Evolutionary conservation across 2,329 filamentous ascomycete genomes (phyloP), one percentile per base, ranked within the genome.

Genomic region (Claviceps monticola): DNA sequence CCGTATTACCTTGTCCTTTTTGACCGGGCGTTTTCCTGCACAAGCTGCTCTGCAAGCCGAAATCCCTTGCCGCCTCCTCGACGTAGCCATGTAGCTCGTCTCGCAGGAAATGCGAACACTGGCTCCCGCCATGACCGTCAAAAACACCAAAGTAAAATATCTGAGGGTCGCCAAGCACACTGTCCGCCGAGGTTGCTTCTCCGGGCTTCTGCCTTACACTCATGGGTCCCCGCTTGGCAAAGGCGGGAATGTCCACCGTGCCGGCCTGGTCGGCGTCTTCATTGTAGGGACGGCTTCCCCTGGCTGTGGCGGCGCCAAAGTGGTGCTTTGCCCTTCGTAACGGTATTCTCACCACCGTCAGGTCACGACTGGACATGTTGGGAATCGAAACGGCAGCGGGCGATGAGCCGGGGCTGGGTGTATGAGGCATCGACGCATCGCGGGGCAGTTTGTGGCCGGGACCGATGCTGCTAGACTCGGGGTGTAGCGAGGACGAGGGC

Each of bases 101-200:
- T 53, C 83, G 78, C 58, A 97, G 68, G 60, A 95, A 97, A 17
- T 84, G 82, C 54, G 88, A 89, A 66, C 93, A 97, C 65, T 95
- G 86, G 19, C 74, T 78, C 19, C 93, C 93, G 9, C 93, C 93
- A 69, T 98, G 93, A 2, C 93, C 93, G 67, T 98, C 93, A 62
- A 97, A 98, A 1, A 97, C 83, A 1, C 80, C 90, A 74, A 96
- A 98, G 67, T 97, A 98, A 68, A 98, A 98, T 37, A 97, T 84
- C 64, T 97, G 91, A 1, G 91, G 91, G 63, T 97, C 91, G 2
- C 91, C 91, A 56, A 80, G 86, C 1, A 86, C 80, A 57, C 83
- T 86, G 53, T 87, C 86, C 5, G 88, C 87, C 9, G 75, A 80
- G 23, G 78, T 87, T 48, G 78, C 82, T 67, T 81, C 81, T 55